Evolutionary conservation across 2,329 filamentous ascomycete species (phyloP).

Genomic region (Cytospora piceae): DNA sequence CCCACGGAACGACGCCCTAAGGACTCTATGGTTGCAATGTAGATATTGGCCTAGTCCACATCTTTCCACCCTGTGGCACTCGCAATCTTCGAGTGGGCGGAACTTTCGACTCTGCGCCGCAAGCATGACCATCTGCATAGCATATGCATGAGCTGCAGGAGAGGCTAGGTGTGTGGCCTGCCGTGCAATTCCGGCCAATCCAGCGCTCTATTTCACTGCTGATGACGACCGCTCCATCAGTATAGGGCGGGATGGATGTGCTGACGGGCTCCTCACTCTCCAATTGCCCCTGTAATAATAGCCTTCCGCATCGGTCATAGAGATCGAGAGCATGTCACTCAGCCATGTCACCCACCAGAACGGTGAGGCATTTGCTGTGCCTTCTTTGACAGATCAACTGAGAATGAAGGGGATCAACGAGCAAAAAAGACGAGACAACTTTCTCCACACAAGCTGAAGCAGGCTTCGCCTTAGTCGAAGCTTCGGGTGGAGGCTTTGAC

Average conservation of each 20-base stretch:
- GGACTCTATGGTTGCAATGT: not conserved
- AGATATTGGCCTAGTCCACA: not conserved
- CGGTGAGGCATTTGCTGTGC: not conserved
- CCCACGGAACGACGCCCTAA: constrained; percentile 6
- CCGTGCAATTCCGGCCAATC: constrained; percentile 16
- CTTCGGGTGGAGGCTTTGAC: not conserved
- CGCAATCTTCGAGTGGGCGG: not conserved
- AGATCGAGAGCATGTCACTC: not conserved
- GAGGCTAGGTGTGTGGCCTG: constrained; percentile 18
- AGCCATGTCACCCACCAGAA: constrained; percentile 13
- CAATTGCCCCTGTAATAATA: constrained; percentile 11
- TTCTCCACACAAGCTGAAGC: not conserved
- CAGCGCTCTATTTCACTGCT: constrained; percentile 5
- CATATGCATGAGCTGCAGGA: constrained; percentile 26
- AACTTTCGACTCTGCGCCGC: constrained; percentile 5
- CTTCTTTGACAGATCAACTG: not conserved
- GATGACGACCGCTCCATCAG: not conserved
- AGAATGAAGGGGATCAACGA: not conserved
- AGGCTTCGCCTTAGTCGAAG: not conserved
- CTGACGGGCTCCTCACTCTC: constrained; percentile 3
- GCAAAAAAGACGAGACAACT: not conserved
- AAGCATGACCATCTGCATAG: constrained; percentile 19
- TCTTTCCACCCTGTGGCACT: not conserved
- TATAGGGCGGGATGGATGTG: not conserved
- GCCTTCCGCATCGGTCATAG: constrained; percentile 8